Evolutionary conservation across 345 rosid species (phyloP).

Genomic region (Anastatica hierochuntica): DNA sequence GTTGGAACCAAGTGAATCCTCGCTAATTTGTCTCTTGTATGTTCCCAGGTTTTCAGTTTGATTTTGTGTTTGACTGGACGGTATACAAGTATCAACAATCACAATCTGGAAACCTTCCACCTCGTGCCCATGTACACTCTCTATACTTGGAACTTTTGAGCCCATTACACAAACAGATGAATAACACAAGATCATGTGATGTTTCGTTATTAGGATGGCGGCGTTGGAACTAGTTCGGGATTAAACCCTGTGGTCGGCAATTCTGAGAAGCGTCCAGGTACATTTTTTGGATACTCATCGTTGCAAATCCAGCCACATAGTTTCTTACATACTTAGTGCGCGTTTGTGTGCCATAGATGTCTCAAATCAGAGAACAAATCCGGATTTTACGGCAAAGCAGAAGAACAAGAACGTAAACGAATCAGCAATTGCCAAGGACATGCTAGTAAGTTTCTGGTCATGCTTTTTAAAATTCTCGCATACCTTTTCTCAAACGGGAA

Average conservation of each 20-base stretch:
- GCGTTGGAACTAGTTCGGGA: conserved; percentile 75
- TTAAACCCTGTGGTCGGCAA: conserved; percentile 34
- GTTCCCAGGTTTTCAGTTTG: conserved; percentile 81
- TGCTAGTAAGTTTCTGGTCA: conserved; percentile 5
- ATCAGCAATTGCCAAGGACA: conserved; percentile 29
- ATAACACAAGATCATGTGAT: neutral
- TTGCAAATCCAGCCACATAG: conserved; percentile 1
- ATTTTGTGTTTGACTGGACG: conserved; percentile 96
- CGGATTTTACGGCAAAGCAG: conserved; percentile 54
- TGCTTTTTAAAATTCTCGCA: no score
- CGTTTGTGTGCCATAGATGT: conserved; percentile 43
- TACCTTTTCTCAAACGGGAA: no score
- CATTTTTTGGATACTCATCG: neutral
- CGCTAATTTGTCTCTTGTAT: conserved; percentile 1
- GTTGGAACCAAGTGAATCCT: neutral
- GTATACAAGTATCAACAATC: conserved; percentile 85
- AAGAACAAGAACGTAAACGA: conserved; percentile 62
- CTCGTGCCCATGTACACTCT: conserved; percentile 35
- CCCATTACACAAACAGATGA: neutral
- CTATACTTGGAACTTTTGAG: neutral
- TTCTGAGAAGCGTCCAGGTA: conserved; percentile 63
- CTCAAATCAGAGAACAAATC: conserved; percentile 44
- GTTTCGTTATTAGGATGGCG: conserved; percentile 39
- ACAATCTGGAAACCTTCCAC: conserved; percentile 59
- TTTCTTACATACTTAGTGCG: conserved; percentile 23